Base-by-base conservation (phyloP, 2,329 filamentous ascomycete species). In the Cercospora canescens region DNA sequence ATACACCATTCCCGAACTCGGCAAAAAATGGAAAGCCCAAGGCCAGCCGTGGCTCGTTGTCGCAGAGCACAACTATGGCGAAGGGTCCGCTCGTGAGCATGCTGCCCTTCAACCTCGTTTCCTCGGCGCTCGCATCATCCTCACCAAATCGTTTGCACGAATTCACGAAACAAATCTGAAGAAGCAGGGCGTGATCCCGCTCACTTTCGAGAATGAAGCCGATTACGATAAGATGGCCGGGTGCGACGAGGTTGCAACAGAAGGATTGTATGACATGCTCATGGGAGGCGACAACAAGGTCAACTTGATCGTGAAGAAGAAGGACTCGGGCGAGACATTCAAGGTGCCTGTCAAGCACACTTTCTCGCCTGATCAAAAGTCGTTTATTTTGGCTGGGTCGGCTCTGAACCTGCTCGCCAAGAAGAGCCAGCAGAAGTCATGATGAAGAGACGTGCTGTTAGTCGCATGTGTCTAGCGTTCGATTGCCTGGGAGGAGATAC, bases 161-260 rank as follows among this genome's bases (percentile, higher is more conserved):
- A 97, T 97, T 77, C 93, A 97, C 82, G 93, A 97, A 85, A 96
- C 93, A 32, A 97, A 97, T 79, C 83, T 97, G 71, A 97, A 97
- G 88, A 97, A 97, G 83, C 95, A 99, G 82, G 95, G 95, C 69
- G 91, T 99, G 35, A 93, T 99, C 52, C 95, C 95, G 1, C 84
- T 99, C 74, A 97, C 93, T 0, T 97, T 99, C 76, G 92, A 84
- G 54, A 85, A 97, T 79, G 93, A 96, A 81, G 85, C 87, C 21
- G 95, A 98, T 79, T 98, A 97, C 78, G 92, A 95, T 75, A 82
- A 84, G 69, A 91, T 99, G 69, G 84, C 87, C 60, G 93, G 94
- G 0, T 92, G 93, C 70, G 95, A 99, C 77, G 84, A 89, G 73
- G 91, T 98, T 26, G 83, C 84, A 67, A 98, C 94, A 0, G 86